A percentile compares a stretch with the other conserved stretches of the same genome.
These are phyloP conservation scores for Yarrowia phangngaensis DNA, from an alignment of 805 yeast species.

Conservation along the genomic window DNA sequence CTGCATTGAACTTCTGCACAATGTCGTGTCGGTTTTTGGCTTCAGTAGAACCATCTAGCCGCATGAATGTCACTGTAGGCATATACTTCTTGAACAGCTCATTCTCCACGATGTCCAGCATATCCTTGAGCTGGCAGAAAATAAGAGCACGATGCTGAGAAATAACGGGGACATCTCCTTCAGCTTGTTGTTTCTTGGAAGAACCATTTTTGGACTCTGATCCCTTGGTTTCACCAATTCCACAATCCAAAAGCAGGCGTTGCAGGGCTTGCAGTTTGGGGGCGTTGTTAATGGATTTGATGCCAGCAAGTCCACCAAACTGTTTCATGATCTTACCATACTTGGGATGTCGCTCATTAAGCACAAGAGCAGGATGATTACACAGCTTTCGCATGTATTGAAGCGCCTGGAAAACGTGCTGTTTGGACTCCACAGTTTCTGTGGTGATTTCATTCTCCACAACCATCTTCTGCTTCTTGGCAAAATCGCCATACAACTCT, in stretches of 20 bases:
- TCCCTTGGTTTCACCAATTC: conserved; percentile 59
- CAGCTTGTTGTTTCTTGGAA: conserved; percentile 36
- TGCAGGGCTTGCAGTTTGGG: conserved; percentile 84
- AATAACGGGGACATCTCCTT: conserved; percentile 60
- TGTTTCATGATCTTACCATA: conserved; percentile 60
- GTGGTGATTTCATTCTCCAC: conserved; percentile 53
- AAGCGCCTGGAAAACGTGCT: conserved; percentile 94
- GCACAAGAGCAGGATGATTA: conserved; percentile 90
- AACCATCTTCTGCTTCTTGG: conserved; percentile 77
- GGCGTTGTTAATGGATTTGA: conserved; percentile 76
- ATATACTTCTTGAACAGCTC: conserved; percentile 76
- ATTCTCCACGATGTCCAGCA: conserved; percentile 94
- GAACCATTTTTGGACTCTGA: conserved; percentile 32
- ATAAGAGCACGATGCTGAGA: conserved; percentile 93
- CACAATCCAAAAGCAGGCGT: conserved; percentile 83
- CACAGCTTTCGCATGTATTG: conserved; percentile 96
- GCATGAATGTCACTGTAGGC: conserved; percentile 90
- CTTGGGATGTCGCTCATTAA: conserved; percentile 80
- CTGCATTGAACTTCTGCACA: conserved; percentile 88
- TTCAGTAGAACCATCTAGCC: conserved; percentile 91
- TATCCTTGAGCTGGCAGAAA: conserved; percentile 94
- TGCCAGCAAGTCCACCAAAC: conserved; percentile 53
- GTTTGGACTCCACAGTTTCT: conserved; percentile 47
- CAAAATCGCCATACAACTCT: conserved; percentile 82
- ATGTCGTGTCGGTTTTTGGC: conserved; percentile 87